Evolutionary conservation across 23 red algal species (phyloP), one percentile per base, ranked within the genome.

Genomic region (Chondrus crispus): DNA sequence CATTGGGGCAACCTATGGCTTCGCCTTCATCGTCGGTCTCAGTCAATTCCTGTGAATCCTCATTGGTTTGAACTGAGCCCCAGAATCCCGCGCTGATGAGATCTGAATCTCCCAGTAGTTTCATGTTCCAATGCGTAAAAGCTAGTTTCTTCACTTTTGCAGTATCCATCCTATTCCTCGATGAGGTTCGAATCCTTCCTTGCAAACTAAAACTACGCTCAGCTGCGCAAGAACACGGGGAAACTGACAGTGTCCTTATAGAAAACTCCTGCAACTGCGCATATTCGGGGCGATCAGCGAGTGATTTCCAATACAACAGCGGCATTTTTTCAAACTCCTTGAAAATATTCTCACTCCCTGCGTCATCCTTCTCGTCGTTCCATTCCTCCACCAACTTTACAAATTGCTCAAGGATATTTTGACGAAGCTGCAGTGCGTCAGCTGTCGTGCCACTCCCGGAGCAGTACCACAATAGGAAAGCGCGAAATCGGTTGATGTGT

Each of bases 121-220:
- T 74, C 36, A 35, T 35, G 36, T 74, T 74, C 68, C 68, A 74
- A 74, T 74, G 68, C 41, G 36, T 42, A 74, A 74, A 74, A 42
- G 36, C 20, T 18, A 74, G n/a, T 35, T 74, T 74, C 36, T 39
- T 4, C 36, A 36, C 36, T 42, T 35, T 74, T 74, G 20, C 36
- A 20, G n/a, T 35, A 74, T 35, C 20, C 4, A 37, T 20, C 68
- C 36, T 30, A 35, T 35, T 74, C 68, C 68, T 20, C n/a, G n/a
- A 30, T 37, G 41, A 44, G 19, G n/a, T 74, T 20, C 36, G 22
- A 33, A 37, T 20, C 16, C 9, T 51, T 37, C 79, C 79, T 83
- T 68, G 79, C 19, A 39, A 29, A 54, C 47, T 83, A 53, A 62
- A 83, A 1, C 50, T 83, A 24, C 79, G 48, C 62, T 83, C 79